phyloP scores from a whole-genome alignment of 176 grass and related monocot genomes.

The Echinochloa phyllopogon region DNA sequence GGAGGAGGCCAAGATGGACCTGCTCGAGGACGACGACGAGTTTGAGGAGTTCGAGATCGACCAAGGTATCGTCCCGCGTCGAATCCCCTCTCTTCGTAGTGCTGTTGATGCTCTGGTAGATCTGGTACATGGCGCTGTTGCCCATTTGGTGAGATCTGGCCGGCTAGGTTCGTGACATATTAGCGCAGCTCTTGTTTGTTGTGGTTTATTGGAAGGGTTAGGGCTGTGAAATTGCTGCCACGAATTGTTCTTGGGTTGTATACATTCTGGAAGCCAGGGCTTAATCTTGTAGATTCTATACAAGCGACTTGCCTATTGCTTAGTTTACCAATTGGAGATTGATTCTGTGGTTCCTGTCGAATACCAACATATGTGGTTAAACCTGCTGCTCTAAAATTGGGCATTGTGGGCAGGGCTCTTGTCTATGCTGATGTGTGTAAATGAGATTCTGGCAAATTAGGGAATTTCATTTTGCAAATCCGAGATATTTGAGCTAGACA shows the following conservation, averaged over 20 bases:
- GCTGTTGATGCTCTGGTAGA: not conserved
- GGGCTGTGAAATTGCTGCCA: not conserved
- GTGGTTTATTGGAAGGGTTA: not conserved
- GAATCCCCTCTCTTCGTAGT: not conserved
- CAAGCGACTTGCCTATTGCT: not conserved
- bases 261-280: not conserved
- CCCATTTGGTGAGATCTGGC: not conserved
- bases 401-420: not conserved
- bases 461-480: not conserved
- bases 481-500: not conserved
- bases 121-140: not conserved
- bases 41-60: conserved; percentile 75
- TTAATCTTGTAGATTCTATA: not conserved
- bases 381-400: not conserved
- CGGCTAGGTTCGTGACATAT: not conserved
- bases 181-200: not conserved
- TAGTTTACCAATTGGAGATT: not conserved
- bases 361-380: not conserved
- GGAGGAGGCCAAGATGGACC: conserved; percentile 61
- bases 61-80: conserved; percentile 36
- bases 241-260: not conserved
- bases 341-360: not conserved
- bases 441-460: not conserved
- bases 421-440: not conserved
- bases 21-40: conserved; percentile 75